Conservation (phyloP, 1,284 basidiomycete genomes). For the Cerioporus squamosus region DNA sequence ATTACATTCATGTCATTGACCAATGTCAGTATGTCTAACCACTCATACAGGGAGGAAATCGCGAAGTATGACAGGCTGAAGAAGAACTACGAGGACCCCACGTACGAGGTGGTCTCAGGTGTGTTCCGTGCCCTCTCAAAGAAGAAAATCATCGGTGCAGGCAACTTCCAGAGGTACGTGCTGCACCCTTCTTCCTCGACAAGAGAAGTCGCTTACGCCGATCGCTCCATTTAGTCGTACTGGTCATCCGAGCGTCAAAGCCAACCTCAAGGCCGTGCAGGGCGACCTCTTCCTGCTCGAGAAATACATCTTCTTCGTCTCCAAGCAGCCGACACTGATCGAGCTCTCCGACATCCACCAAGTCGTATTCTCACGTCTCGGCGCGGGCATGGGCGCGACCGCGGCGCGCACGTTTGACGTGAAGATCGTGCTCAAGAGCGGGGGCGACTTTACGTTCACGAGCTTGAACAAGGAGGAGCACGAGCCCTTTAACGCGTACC, state of each 20-base stretch:
- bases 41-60: slow-evolving; percentile 63
- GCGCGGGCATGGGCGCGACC: slow-evolving; percentile 82
- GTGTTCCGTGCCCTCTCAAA: slow-evolving; percentile 91
- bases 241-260: slow-evolving; percentile 87
- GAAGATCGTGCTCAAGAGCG: slow-evolving; percentile 83
- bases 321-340: slow-evolving; percentile 93
- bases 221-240: slow-evolving; percentile 54
- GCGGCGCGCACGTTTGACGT: slow-evolving; percentile 96
- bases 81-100: slow-evolving; percentile 91
- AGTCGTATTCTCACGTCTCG: slow-evolving; percentile 93
- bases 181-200: background rate
- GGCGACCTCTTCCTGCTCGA: slow-evolving; percentile 98
- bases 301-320: slow-evolving; percentile 98
- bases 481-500: slow-evolving; percentile 82
- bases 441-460: slow-evolving; percentile 88
- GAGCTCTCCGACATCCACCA: slow-evolving; percentile 92
- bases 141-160: slow-evolving; percentile 90
- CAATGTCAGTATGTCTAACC: background rate
- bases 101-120: slow-evolving; percentile 94
- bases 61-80: slow-evolving; percentile 83
- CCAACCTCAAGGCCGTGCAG: slow-evolving; percentile 96
- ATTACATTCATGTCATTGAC: background rate
- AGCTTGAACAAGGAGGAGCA: slow-evolving; percentile 97
- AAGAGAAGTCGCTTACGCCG: no score
- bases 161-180: slow-evolving; percentile 80